A percentile compares a stretch with the other conserved stretches of the same genome.
phyloP scores from a whole-genome alignment of 2,329 filamentous ascomycete species.

The Aureobasidium namibiae region DNA sequence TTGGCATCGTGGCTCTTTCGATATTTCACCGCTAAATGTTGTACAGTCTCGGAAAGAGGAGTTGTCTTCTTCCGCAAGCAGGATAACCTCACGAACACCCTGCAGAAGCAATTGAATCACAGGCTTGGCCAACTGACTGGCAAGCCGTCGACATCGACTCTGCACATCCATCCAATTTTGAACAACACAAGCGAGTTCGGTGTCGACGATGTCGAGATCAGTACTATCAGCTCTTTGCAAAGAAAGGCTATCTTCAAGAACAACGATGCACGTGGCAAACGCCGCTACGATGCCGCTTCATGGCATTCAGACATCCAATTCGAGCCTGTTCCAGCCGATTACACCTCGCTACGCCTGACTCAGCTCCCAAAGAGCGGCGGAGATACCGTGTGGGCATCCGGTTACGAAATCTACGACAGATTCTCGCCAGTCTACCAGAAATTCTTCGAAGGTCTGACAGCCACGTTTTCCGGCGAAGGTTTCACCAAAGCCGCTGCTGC shows the following conservation, averaged over 20 bases:
- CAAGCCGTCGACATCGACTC: conserved; percentile 46
- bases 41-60: conserved; percentile 18
- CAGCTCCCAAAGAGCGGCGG: conserved; percentile 35
- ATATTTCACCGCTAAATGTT: background rate
- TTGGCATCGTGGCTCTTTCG: background rate
- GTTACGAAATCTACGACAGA: conserved; percentile 51
- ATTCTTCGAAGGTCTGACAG: conserved; percentile 50
- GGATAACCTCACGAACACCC: conserved; percentile 36
- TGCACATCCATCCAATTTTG: conserved; percentile 53
- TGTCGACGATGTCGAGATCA: conserved; percentile 31
- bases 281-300: conserved; percentile 18
- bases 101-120: conserved; percentile 46
- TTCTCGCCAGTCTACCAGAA: conserved; percentile 49
- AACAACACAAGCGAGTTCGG: conserved; percentile 37
- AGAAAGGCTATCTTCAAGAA: conserved; percentile 28
- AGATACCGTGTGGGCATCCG: conserved; percentile 33
- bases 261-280: conserved; percentile 22
- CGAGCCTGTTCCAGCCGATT: conserved; percentile 34
- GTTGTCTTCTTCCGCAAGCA: conserved; percentile 24
- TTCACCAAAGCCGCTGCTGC: conserved; percentile 33
- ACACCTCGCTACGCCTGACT: conserved; percentile 30
- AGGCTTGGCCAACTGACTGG: conserved; percentile 43
- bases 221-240: conserved; percentile 31
- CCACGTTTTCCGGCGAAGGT: conserved; percentile 24
- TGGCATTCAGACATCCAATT: conserved; percentile 46